A percentile compares a stretch with the other conserved stretches of the same genome.
phyloP scores from a whole-genome alignment of 306 rosid species.

The Corylus americana region DNA sequence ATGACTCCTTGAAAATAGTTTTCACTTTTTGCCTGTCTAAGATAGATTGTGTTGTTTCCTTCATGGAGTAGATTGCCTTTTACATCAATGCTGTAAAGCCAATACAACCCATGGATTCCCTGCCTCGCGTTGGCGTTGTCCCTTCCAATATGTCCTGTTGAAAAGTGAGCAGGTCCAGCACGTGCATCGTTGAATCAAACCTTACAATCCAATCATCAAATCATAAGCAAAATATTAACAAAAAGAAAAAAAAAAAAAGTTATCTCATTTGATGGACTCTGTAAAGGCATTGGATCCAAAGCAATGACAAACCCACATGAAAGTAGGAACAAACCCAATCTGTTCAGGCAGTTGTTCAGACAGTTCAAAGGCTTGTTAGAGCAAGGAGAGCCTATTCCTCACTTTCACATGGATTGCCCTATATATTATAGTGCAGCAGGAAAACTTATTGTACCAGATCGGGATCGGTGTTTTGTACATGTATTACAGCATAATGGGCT shows the following conservation, averaged over 20 bases:
- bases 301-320: too few relatives aligned
- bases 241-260: too few relatives aligned
- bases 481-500: slow-evolving; percentile 39
- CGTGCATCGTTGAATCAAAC: slow-evolving; percentile 51
- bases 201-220: slow-evolving; percentile 29
- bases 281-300: too few relatives aligned
- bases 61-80: slow-evolving; percentile 23
- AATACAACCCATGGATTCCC: slow-evolving; percentile 71
- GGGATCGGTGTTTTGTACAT: slow-evolving; percentile 33
- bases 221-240: background rate
- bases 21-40: slow-evolving; percentile 45
- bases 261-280: too few relatives aligned
- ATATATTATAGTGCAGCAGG: too few relatives aligned
- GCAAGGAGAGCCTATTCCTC: too few relatives aligned
- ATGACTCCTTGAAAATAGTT: slow-evolving; percentile 50
- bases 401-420: too few relatives aligned
- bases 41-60: slow-evolving; percentile 61
- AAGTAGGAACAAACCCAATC: too few relatives aligned
- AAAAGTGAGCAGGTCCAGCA: slow-evolving; percentile 2
- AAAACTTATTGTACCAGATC: too few relatives aligned
- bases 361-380: too few relatives aligned
- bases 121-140: slow-evolving; percentile 86
- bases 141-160: slow-evolving; percentile 47
- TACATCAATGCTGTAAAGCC: slow-evolving; percentile 38
- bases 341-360: too few relatives aligned